Percentiles rank a stretch among this genome's conserved stretches.
Conservation (phyloP, 805 yeast genomes). For the Sungouiozyma intestinalis region DNA sequence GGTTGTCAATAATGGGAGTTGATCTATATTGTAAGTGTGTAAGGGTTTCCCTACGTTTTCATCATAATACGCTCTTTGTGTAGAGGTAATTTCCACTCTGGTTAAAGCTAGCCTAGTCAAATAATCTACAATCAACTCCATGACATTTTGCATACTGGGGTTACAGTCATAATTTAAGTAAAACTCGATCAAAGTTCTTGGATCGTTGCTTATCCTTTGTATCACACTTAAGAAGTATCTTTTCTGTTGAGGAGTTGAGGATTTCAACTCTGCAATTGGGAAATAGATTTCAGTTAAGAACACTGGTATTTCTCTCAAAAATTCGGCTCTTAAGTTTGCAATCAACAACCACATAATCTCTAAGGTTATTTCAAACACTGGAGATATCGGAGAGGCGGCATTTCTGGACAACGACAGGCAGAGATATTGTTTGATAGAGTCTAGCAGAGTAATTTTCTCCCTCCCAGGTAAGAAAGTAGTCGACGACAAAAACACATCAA, state of each 20-base stretch:
- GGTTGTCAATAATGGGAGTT: constrained; percentile 69
- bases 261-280: constrained; percentile 85
- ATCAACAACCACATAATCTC: constrained; percentile 90
- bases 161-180: constrained; percentile 96
- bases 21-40: constrained; percentile 62
- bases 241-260: constrained; percentile 88
- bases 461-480: constrained; percentile 44
- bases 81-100: constrained; percentile 59
- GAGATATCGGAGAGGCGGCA: constrained; percentile 84
- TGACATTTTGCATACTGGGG: constrained; percentile 63
- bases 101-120: constrained; percentile 57
- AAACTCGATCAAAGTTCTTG: constrained; percentile 82
- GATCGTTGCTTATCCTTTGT: constrained; percentile 75
- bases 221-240: constrained; percentile 75
- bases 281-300: constrained; percentile 87
- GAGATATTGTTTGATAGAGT: constrained; percentile 74
- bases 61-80: constrained; percentile 50
- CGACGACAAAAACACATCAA: constrained; percentile 62
- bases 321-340: constrained; percentile 72
- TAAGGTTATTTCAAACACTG: constrained; percentile 82
- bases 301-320: constrained; percentile 89
- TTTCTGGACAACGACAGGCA: constrained; percentile 79
- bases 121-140: constrained; percentile 73
- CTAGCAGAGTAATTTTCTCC: constrained; percentile 53
- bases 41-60: constrained; percentile 45